Evolutionary conservation across 78 protist species (phyloP).

Genomic region (Dictyostelium intermedium): DNA sequence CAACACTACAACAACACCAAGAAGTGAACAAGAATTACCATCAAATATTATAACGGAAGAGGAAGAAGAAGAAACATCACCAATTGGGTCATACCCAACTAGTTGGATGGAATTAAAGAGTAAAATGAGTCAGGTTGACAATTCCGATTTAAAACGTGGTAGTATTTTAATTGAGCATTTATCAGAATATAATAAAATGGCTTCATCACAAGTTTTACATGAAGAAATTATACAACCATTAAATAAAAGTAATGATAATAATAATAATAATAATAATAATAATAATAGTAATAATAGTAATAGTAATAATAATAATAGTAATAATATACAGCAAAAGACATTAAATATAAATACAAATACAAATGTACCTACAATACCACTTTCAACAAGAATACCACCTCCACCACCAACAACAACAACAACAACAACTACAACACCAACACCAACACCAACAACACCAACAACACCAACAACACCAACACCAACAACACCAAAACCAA

Average conservation of each 20-base stretch:
- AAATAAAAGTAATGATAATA: neutral
- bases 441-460: neutral
- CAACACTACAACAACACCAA: neutral
- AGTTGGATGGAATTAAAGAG: constrained; percentile 37
- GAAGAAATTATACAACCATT: neutral
- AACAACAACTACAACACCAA: neutral
- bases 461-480: neutral
- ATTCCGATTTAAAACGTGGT: constrained; percentile 47
- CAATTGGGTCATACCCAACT: neutral
- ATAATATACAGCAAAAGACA: neutral
- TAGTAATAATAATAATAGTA: neutral
- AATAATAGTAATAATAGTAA: too few relatives aligned
- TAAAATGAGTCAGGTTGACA: constrained; percentile 41
- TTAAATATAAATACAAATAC: neutral
- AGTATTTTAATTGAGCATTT: constrained; percentile 49
- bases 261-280: neutral
- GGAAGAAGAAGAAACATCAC: neutral
- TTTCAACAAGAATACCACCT: neutral
- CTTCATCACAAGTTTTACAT: constrained; percentile 31
- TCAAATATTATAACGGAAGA: neutral
- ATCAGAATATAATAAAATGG: constrained; percentile 58
- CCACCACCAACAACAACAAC: neutral
- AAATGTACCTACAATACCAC: neutral
- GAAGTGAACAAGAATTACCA: neutral
- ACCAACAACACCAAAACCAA: neutral